Percentiles rank a stretch among this genome's conserved stretches.
Conservation (phyloP, 768 basidiomycete genomes). For the Russula olivacea region DNA sequence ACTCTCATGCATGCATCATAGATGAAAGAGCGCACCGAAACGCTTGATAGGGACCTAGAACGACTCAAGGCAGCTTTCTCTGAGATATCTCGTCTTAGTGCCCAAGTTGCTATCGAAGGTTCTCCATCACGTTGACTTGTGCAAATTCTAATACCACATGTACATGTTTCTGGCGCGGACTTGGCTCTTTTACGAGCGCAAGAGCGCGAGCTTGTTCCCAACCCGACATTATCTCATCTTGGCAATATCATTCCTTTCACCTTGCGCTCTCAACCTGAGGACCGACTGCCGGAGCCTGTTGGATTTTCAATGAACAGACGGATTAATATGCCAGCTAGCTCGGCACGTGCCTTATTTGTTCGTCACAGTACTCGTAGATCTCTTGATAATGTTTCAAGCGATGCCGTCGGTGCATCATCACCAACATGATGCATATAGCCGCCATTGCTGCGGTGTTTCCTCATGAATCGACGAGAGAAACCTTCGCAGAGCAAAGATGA, state of each 20-base stretch:
- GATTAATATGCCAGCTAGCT: neutral
- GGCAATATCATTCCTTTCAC: neutral
- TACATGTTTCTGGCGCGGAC: neutral
- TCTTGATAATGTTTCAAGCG: conserved; percentile 23
- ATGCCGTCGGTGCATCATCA: conserved; percentile 24
- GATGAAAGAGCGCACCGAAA: conserved; percentile 88
- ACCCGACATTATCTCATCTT: neutral
- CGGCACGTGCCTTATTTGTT: conserved; percentile 21
- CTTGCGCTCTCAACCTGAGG: neutral
- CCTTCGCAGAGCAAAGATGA: neutral
- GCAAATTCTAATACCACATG: neutral
- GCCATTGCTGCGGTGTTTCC: conserved; percentile 19
- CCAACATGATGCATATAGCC: conserved; percentile 24
- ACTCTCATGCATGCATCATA: conserved; percentile 30
- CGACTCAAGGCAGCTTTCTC: conserved; percentile 74
- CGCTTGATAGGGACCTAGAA: conserved; percentile 79
- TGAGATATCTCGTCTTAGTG: conserved; percentile 74
- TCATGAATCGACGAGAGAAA: neutral
- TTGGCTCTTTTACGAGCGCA: neutral
- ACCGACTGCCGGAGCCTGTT: conserved; percentile 20
- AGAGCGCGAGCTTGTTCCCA: neutral
- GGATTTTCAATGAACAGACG: neutral
- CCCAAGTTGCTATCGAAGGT: conserved; percentile 54
- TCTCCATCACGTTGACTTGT: conserved; percentile 5
- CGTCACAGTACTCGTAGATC: conserved; percentile 23